phyloP scores from a whole-genome alignment of 1,284 basidiomycete species.

The Apiotrichum gamsii region DNA sequence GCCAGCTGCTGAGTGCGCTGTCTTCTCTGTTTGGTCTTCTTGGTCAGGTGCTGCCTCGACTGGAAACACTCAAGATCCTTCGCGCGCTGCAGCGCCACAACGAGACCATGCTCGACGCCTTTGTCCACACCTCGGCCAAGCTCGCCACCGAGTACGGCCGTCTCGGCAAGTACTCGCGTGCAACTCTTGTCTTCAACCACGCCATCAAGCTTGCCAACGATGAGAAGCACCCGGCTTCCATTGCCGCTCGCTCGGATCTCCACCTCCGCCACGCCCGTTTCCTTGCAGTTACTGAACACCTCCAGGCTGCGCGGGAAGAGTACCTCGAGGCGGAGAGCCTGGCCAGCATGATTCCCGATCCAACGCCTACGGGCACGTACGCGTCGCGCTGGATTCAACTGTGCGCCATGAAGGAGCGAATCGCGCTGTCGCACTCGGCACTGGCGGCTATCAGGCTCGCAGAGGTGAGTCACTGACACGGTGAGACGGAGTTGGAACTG shows the following conservation, averaged over 20 bases:
- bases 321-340: slow-evolving; percentile 37
- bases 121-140: slow-evolving; percentile 59
- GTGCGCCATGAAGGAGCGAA: slow-evolving; percentile 58
- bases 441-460: slow-evolving; percentile 63
- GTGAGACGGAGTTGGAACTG: too few relatives aligned
- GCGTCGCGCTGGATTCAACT: slow-evolving; percentile 57
- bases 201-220: slow-evolving; percentile 49
- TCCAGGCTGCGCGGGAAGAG: slow-evolving; percentile 51
- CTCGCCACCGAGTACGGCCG: slow-evolving; percentile 70
- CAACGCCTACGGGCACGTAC: slow-evolving; percentile 48
- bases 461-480: slow-evolving; percentile 52
- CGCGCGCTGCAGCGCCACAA: slow-evolving; percentile 54
- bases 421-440: slow-evolving; percentile 63
- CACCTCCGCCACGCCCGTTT: slow-evolving; percentile 62
- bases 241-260: slow-evolving; percentile 51
- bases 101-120: slow-evolving; percentile 52
- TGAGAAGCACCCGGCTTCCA: slow-evolving; percentile 14
- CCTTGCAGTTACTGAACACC: slow-evolving; percentile 58
- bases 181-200: slow-evolving; percentile 58
- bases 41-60: slow-evolving; percentile 50
- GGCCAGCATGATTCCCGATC: slow-evolving; percentile 45
- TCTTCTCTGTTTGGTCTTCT: slow-evolving; percentile 63
- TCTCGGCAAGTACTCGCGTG: slow-evolving; percentile 66
- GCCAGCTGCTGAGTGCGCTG: slow-evolving; percentile 47
- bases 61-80: slow-evolving; percentile 52